Evolutionary conservation across 2,329 filamentous ascomycete genomes (phyloP).

Genomic region (Phaeosphaeriaceae sp.): DNA sequence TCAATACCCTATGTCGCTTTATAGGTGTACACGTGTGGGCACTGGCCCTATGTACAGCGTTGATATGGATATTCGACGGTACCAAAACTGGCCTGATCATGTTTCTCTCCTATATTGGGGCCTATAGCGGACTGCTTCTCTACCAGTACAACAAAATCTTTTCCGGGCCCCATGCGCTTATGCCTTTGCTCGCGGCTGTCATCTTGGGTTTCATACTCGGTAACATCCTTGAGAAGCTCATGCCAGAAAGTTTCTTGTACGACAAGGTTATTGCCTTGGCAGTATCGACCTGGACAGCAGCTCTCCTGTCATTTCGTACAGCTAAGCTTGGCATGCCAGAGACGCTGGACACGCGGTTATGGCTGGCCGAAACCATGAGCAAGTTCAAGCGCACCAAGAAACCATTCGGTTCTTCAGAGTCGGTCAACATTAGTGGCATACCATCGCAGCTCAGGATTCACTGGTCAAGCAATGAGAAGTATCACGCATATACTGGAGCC

Average conservation of each 20-base stretch:
- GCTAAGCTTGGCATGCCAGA: slow-evolving; percentile 59
- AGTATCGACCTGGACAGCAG: slow-evolving; percentile 61
- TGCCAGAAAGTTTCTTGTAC: slow-evolving; percentile 52
- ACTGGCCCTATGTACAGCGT: slow-evolving; percentile 56
- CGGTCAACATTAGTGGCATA: slow-evolving; percentile 34
- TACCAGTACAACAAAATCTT: slow-evolving; percentile 62
- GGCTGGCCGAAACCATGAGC: slow-evolving; percentile 31
- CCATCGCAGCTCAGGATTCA: slow-evolving; percentile 27
- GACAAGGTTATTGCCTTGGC: slow-evolving; percentile 59
- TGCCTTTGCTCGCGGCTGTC: slow-evolving; percentile 57
- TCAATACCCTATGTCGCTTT: slow-evolving; percentile 59
- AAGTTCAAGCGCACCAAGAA: slow-evolving; percentile 17
- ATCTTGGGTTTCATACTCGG: slow-evolving; percentile 58
- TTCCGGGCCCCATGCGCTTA: slow-evolving; percentile 58
- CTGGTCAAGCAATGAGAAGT: slow-evolving; percentile 36
- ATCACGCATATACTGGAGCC: slow-evolving; percentile 55
- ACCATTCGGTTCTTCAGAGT: slow-evolving; percentile 24
- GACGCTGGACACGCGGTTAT: slow-evolving; percentile 34
- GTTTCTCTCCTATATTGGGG: slow-evolving; percentile 59
- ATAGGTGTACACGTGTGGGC: slow-evolving; percentile 63
- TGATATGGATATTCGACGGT: slow-evolving; percentile 62
- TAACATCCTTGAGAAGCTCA: slow-evolving; percentile 51
- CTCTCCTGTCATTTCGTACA: slow-evolving; percentile 57
- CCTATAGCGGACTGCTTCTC: slow-evolving; percentile 62
- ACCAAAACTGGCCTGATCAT: slow-evolving; percentile 54